A percentile compares a stretch with the other conserved stretches of the same genome.
Evolutionary conservation across 2,329 filamentous ascomycete species (phyloP).

Genomic region (Colletotrichum destructivum): DNA sequence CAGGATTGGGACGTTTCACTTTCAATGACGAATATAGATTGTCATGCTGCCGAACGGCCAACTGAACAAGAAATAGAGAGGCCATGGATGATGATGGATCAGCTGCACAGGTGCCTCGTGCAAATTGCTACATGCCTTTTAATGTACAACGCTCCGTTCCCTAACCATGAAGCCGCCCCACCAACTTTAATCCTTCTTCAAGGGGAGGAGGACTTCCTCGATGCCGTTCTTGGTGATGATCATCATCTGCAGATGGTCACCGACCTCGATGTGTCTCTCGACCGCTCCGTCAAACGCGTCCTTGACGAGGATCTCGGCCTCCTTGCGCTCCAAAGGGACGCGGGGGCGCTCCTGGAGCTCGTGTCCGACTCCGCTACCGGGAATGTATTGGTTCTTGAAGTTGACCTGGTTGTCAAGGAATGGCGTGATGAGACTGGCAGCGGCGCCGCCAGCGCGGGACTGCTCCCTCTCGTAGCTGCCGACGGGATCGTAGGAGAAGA

Average conservation of each 20-base stretch:
- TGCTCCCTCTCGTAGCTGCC: slow-evolving; percentile 98
- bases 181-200: slow-evolving; percentile 88
- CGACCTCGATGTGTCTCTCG: slow-evolving; percentile 99
- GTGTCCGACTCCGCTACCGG: slow-evolving; percentile 87
- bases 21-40: neutral
- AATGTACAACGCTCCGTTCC: slow-evolving; percentile 36
- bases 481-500: slow-evolving; percentile 98
- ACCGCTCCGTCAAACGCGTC: slow-evolving; percentile 99
- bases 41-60: neutral
- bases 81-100: slow-evolving; percentile 3
- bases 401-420: slow-evolving; percentile 99
- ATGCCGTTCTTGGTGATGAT: slow-evolving; percentile 91
- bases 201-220: slow-evolving; percentile 83
- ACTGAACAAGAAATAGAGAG: neutral
- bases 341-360: slow-evolving; percentile 80
- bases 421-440: slow-evolving; percentile 96
- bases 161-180: neutral
- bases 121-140: slow-evolving; percentile 41
- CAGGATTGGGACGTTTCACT: neutral
- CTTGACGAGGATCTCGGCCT: slow-evolving; percentile 90
- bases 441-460: slow-evolving; percentile 93
- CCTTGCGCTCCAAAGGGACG: slow-evolving; percentile 77
- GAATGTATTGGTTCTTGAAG: slow-evolving; percentile 98
- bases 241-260: slow-evolving; percentile 96
- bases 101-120: slow-evolving; percentile 32